A percentile compares a stretch with the other conserved stretches of the same genome.
Conservation (phyloP, 352 stramenopile species). For the Phytophthora pisi region DNA sequence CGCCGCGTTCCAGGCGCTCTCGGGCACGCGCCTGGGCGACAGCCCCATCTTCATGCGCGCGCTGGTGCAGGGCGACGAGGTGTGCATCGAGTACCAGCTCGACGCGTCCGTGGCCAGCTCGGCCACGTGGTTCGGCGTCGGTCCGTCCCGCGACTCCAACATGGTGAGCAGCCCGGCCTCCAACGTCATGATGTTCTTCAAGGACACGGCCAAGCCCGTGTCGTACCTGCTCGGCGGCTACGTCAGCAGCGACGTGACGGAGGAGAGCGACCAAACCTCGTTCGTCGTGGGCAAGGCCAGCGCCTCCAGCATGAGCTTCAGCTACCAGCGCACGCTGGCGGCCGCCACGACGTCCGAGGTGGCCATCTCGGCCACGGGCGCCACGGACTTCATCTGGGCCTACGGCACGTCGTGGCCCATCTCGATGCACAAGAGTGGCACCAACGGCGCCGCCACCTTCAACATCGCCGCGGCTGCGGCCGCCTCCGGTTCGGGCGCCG, state of each 20-base stretch:
- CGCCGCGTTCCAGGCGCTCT: constrained; percentile 54
- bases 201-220: constrained; percentile 40
- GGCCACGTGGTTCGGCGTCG: constrained; percentile 69
- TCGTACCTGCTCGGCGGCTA: constrained; percentile 63
- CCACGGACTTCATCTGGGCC: constrained; percentile 69
- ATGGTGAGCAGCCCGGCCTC: constrained; percentile 76
- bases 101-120: constrained; percentile 40
- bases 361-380: constrained; percentile 38
- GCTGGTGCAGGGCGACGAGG: constrained; percentile 56
- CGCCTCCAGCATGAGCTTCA: constrained; percentile 62
- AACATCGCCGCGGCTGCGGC: constrained; percentile 41
- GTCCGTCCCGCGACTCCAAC: constrained; percentile 38
- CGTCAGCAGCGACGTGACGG: constrained; percentile 45
- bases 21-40: constrained; percentile 51
- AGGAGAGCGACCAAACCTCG: constrained; percentile 47
- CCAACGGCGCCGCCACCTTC: constrained; percentile 58
- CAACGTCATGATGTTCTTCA: constrained; percentile 82
- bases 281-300: constrained; percentile 47
- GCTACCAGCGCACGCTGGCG: constrained; percentile 68
- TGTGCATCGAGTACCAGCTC: constrained; percentile 74
- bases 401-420: constrained; percentile 77
- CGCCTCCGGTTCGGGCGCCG: constrained; percentile 15
- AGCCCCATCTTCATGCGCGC: constrained; percentile 69
- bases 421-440: constrained; percentile 49
- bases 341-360: constrained; percentile 57